Evolutionary conservation across 805 yeast genomes (phyloP), one percentile per base, ranked within the genome.

Genomic region (Groenewaldozyma salmanticensis): DNA sequence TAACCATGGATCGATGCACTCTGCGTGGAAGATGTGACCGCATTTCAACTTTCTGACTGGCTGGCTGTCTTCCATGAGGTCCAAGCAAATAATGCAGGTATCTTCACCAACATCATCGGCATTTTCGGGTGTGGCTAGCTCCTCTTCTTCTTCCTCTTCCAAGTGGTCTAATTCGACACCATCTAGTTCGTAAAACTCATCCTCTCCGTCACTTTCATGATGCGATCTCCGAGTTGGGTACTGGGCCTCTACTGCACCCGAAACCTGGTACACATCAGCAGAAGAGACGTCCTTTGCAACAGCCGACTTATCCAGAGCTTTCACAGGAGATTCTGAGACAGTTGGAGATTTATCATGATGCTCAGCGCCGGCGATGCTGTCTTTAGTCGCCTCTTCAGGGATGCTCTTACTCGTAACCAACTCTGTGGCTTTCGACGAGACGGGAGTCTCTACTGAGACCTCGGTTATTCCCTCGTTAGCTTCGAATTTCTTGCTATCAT

Each of bases 1-100:
- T 35, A 84, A 62, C 94, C 94, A 83, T 2, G 88, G 87, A 48
- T 80, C 86, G 40, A 84, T 68, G 59, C 94, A 84, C n/a, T 70
- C 77, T 16, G 77, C 66, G 53, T 84, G 94, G 69, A 78, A 84
- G 2, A 80, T 85, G 59, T 84, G 94, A 2, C 87, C 86, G 61
- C 94, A 84, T 5, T 80, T 66, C 33, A 84, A 66, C 0, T 85
- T 85, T 39, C 94, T 71, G 1, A 84, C 85, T 0, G 58, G 53
- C 40, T 81, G 86, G 15, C 69, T 75, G 38, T 71, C 71, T 48
- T 75, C 81, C 42, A 79, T 68, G 4, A 64, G 59, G 31, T 82
- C 92, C 31, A 83, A 66, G 58, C 94, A 82, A 49, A 82, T 79
- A 13, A 88, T 86, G 66, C 94, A 82, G 1, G 72, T 58, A 6